Evolutionary conservation across 345 rosid species (phyloP), one percentile per base, ranked within the genome.

Genomic region (Aegle marmelos): DNA sequence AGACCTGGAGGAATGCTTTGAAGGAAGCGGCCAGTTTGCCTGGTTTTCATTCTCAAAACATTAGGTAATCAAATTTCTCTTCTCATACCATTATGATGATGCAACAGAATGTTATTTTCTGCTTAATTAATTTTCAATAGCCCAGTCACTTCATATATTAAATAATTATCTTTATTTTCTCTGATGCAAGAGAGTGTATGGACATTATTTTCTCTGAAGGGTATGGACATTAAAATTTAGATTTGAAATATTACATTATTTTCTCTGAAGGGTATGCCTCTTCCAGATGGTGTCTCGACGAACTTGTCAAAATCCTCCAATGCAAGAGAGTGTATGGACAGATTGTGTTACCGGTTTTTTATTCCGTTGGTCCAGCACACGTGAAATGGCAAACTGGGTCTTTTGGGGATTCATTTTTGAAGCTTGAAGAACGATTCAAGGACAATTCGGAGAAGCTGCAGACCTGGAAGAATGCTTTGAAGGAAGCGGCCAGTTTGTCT

Each of bases 281-380:
- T 72, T 72, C 76, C 13, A 11, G 66, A 4, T 72, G 65, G 65
- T 72, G 66, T 36, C 39, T 72, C 21, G 66, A 72, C 2, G 76
- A 72, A 41, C 76, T 72, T 22, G 66, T n/a, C 4, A 61, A 57
- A 31, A 72, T 72, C 16, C 30, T 72, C 3, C 4, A 34, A 4
- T 37, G 60, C 24, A 54, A 22, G 34, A 31, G 28, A 0, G 2
- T 11, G 8, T 16, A 21, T 13, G 63, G 62, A 21, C 63, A 72
- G 8, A 34, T 31, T 31, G 19, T 72, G 22, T 14, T 56, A 1
- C 64, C 76, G 7, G 37, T 72, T 33, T 72, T 72, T 4, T 72
- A 57, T 57, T 1, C 7, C 25, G 63, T 72, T 16, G 65, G 57
- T 19, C 61, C 61, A 58, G 21, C 61, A 58, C 24, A 58, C 19